Evolutionary conservation across 805 yeast species (phyloP).

Genomic region (Metschnikowia henanensis): DNA sequence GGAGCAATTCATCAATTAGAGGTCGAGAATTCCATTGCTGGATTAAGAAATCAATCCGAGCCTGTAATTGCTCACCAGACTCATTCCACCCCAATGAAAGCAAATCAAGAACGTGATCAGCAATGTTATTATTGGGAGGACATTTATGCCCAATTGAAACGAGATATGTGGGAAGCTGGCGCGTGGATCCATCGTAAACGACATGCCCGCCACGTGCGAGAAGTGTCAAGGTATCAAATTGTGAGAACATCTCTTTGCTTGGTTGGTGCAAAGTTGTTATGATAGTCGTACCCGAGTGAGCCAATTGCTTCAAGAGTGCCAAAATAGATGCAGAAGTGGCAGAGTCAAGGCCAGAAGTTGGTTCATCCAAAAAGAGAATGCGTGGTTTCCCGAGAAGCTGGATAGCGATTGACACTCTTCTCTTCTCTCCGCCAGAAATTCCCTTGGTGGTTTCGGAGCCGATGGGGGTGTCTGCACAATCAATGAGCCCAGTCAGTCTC

Average conservation of each 20-base stretch:
- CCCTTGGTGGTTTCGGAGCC: conserved; percentile 42
- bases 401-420: conserved; percentile 80
- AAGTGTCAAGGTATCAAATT: conserved; percentile 70
- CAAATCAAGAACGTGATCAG: conserved; percentile 72
- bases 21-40: conserved; percentile 24
- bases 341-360: conserved; percentile 86
- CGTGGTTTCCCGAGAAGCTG: conserved; percentile 74
- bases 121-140: conserved; percentile 64
- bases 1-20: conserved; percentile 19
- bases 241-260: conserved; percentile 58
- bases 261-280: conserved; percentile 84
- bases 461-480: conserved; percentile 70
- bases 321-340: conserved; percentile 73
- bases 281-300: conserved; percentile 66
- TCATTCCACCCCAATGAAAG: conserved; percentile 48
- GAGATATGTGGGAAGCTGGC: conserved; percentile 49
- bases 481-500: conserved; percentile 63
- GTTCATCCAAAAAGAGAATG: conserved; percentile 77
- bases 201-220: conserved; percentile 73
- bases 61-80: conserved; percentile 18
- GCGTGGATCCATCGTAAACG: conserved; percentile 62
- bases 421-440: conserved; percentile 58
- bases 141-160: conserved; percentile 49
- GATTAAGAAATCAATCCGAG: conserved; percentile 27
- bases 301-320: conserved; percentile 54